Conservation (phyloP, 768 basidiomycete species). For the Termitomyces sp. region DNA sequence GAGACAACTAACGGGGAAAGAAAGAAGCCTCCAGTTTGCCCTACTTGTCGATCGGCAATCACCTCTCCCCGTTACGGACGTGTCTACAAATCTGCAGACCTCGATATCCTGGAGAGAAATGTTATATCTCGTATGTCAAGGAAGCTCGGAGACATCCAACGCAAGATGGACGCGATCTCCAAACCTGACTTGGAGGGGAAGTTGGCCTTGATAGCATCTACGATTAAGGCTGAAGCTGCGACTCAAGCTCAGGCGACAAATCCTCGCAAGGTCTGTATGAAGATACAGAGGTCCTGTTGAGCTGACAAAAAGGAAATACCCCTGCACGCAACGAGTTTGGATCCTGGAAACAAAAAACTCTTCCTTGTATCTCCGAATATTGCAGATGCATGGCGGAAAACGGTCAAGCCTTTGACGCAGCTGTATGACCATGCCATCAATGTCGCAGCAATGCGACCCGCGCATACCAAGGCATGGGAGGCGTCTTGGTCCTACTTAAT, state of each 20-base stretch:
- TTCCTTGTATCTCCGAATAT: constrained; percentile 25
- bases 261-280: constrained; percentile 10
- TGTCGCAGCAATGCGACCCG: constrained; percentile 42
- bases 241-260: constrained; percentile 12
- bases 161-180: constrained; percentile 15
- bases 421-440: constrained; percentile 34
- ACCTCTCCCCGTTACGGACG: constrained; percentile 57
- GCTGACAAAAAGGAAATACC: constrained; percentile 2
- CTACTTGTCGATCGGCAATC: constrained; percentile 54
- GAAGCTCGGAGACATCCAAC: constrained; percentile 27
- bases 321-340: constrained; percentile 7
- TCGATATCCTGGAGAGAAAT: constrained; percentile 64
- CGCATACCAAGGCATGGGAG: constrained; percentile 58
- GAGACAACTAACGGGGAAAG: constrained; percentile 8
- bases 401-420: constrained; percentile 26
- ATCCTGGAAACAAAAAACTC: constrained; percentile 12
- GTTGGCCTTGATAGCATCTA: constrained; percentile 7
- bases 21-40: constrained; percentile 48
- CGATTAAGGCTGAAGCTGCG: constrained; percentile 2
- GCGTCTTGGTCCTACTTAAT: constrained; percentile 50
- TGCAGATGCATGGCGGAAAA: constrained; percentile 31
- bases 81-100: constrained; percentile 51
- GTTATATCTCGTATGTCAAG: constrained; percentile 46
- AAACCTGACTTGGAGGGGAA: constrained; percentile 15
- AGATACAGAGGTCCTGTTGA: constrained; percentile 8